Base-by-base conservation (phyloP, 2,329 filamentous ascomycete species). In the Trichoderma atroviride region DNA sequence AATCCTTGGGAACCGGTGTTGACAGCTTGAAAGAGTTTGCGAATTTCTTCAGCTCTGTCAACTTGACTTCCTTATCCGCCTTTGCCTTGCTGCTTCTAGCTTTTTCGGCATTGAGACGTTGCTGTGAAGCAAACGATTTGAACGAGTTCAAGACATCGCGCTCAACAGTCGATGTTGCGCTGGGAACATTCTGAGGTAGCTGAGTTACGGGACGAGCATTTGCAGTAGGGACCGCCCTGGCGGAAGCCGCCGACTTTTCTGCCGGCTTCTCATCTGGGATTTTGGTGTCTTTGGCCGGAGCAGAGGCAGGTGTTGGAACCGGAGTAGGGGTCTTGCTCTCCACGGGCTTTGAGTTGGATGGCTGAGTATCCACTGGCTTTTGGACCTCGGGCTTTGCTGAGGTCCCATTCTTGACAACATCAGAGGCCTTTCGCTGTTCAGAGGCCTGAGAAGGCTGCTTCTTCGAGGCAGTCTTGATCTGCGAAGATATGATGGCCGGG, bases 41-140 rank as follows among this genome's bases (percentile, higher is more conserved):
- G 79, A 99, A 99, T 77, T 95, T 97, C 84, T 96, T 96, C 69
- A 99, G 82, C 81, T 99, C 96, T 70, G 93, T 97, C 71, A 99
- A 81, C 80, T 97, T 97, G 73, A 96, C 89, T 73, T 94, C 93
- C 78, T 97, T 97, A 78, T 98, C 96, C 70, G 85, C 86, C 77
- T 86, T 88, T 11, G 85, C 85, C 78, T 89, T 90, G 74, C 80
- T 86, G 71, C 79, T 82, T 57, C 88, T 83, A 50, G 79, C 83
- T 75, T 88, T 87, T 74, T 89, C 87, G 6, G 84, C 84, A 70
- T 84, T 85, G 69, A 81, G 82, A 69, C 86, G 83, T 76, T 89
- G 84, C 70, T 84, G 83, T 29, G 80, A 84, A 24, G 88, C 89
- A 77, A 92, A 92, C 10, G 80, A 83, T 77, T 88, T 91, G 79